Evolutionary conservation across 2,329 filamentous ascomycete genomes (phyloP).

Genomic region (Colletotrichum sp.): DNA sequence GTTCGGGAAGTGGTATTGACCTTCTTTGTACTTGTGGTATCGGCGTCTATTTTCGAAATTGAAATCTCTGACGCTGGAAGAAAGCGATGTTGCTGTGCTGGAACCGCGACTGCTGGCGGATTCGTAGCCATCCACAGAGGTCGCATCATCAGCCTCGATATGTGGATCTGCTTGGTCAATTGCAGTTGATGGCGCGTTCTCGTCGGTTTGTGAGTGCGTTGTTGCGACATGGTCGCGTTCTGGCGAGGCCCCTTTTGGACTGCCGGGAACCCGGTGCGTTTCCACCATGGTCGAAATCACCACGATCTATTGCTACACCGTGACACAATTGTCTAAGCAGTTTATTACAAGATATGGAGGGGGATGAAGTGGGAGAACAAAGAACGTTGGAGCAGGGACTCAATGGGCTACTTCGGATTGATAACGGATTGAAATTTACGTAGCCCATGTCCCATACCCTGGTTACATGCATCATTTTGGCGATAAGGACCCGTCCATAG

Average conservation of each 20-base stretch:
- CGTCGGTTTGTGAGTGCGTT: background rate
- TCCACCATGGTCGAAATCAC: background rate
- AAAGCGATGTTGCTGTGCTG: background rate
- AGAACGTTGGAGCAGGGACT: background rate
- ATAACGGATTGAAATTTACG: background rate
- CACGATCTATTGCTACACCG: background rate
- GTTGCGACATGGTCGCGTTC: background rate
- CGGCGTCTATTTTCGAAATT: constrained; percentile 43
- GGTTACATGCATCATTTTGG: background rate
- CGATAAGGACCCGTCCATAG: background rate
- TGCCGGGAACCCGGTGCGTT: background rate
- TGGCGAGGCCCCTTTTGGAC: background rate
- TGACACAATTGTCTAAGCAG: background rate
- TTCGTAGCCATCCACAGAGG: background rate
- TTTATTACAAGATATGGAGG: background rate
- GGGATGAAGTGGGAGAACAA: background rate
- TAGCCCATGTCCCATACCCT: background rate
- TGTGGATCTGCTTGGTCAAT: background rate
- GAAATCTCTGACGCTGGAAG: constrained; percentile 41
- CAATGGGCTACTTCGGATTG: background rate
- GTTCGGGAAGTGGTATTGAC: constrained; percentile 46
- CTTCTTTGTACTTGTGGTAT: constrained; percentile 44
- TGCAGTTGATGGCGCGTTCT: background rate
- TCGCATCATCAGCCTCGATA: background rate
- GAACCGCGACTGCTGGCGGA: background rate